Conservation (phyloP, 2,329 filamentous ascomycete genomes). For the Epichloe aotearoae region DNA sequence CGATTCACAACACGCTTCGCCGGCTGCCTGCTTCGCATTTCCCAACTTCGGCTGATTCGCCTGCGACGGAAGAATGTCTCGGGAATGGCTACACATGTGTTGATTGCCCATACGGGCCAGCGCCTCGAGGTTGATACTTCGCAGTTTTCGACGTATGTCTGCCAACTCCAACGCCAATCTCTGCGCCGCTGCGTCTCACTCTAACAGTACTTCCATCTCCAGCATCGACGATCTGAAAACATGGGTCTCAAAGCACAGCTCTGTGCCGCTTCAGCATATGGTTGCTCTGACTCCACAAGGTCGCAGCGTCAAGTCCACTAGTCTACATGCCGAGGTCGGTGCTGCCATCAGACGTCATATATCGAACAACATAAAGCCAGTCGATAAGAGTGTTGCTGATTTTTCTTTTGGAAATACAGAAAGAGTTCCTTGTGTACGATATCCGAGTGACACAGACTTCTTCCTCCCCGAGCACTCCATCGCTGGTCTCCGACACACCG, state of each 20-base stretch:
- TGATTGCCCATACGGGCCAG: constrained; percentile 87
- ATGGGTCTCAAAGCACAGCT: constrained; percentile 64
- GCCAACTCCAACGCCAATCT: background rate
- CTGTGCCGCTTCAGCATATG: constrained; percentile 64
- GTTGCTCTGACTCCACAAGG: constrained; percentile 78
- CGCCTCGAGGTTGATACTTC: constrained; percentile 66
- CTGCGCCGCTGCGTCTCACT: background rate
- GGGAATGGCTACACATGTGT: constrained; percentile 78
- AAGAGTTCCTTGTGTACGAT: constrained; percentile 87
- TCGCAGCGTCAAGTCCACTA: constrained; percentile 70
- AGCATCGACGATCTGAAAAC: constrained; percentile 75
- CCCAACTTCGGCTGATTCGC: constrained; percentile 6
- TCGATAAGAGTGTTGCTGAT: background rate
- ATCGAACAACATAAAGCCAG: background rate
- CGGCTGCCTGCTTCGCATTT: background rate
- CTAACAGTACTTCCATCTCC: constrained; percentile 2
- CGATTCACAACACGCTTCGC: background rate
- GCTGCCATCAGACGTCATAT: background rate
- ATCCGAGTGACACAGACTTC: constrained; percentile 55
- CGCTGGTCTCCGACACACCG: constrained; percentile 34
- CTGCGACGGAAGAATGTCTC: constrained; percentile 33
- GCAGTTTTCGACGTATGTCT: constrained; percentile 56
- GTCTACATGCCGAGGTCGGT: constrained; percentile 64
- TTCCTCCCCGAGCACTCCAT: constrained; percentile 29
- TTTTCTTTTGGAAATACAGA: constrained; percentile 31